phyloP scores from a whole-genome alignment of 306 rosid species.

The Inga laurina region DNA sequence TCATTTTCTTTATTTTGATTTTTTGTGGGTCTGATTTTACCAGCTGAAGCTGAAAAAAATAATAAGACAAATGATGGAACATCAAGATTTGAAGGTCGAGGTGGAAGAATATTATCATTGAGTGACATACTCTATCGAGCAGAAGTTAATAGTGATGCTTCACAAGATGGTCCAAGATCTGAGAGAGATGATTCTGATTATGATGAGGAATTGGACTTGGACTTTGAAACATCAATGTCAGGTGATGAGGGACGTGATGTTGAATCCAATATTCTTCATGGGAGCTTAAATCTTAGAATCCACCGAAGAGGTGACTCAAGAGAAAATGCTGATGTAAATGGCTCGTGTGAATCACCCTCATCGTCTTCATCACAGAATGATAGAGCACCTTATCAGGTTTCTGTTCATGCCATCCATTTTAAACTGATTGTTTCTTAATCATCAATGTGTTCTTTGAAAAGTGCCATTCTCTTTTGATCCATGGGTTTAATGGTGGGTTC shows the following conservation, averaged over 20 bases:
- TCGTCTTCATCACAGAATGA: slow-evolving; percentile 65
- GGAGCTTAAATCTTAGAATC: slow-evolving; percentile 87
- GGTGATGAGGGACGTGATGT: slow-evolving; percentile 81
- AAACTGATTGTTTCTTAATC: slow-evolving; percentile 1
- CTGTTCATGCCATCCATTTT: background rate
- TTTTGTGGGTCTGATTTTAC: slow-evolving; percentile 37
- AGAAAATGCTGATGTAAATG: slow-evolving; percentile 67
- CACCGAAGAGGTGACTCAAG: slow-evolving; percentile 73
- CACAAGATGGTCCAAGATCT: slow-evolving; percentile 87
- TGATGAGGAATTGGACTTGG: slow-evolving; percentile 90
- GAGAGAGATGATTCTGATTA: slow-evolving; percentile 95
- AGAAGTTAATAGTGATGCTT: slow-evolving; percentile 81
- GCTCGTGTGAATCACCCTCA: slow-evolving; percentile 74
- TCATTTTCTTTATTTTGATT: slow-evolving; percentile 4
- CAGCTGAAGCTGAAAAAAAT: slow-evolving; percentile 78
- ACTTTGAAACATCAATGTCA: slow-evolving; percentile 83
- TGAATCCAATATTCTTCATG: slow-evolving; percentile 78
- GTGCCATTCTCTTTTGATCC: background rate
- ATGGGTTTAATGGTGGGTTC: background rate
- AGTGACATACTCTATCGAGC: slow-evolving; percentile 84
- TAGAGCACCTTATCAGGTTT: slow-evolving; percentile 66
- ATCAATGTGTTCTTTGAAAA: background rate
- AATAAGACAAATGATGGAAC: slow-evolving; percentile 59
- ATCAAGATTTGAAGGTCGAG: slow-evolving; percentile 62
- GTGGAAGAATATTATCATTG: slow-evolving; percentile 70